A percentile compares a stretch with the other conserved stretches of the same genome.
Conservation (phyloP, 2,329 filamentous ascomycete genomes). For the Fusarium torreyae region DNA sequence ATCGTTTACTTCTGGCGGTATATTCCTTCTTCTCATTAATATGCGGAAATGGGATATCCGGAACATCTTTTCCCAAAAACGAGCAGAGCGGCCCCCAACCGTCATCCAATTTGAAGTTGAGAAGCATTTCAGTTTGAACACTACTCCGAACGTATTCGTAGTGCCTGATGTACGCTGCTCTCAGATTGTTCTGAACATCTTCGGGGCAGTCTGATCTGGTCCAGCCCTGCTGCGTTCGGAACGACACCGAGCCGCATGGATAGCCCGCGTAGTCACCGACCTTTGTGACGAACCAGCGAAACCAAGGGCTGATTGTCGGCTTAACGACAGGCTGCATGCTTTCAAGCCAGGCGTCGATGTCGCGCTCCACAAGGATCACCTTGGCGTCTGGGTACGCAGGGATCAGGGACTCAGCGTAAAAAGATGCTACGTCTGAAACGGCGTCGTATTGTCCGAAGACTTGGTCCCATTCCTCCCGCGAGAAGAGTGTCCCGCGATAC, state of each 20-base stretch:
- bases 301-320: neutral
- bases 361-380: neutral
- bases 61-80: neutral
- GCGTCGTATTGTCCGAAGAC: conserved; percentile 46
- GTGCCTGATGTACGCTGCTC: neutral
- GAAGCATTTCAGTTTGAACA: neutral
- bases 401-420: conserved; percentile 45
- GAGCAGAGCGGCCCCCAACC: neutral
- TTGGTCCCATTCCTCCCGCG: conserved; percentile 42
- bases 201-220: neutral
- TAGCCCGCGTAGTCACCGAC: neutral
- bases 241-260: neutral
- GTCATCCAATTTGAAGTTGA: neutral
- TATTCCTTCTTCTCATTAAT: neutral
- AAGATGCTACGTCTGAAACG: conserved; percentile 46
- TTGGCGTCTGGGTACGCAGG: neutral
- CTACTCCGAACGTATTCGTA: neutral
- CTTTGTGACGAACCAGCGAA: neutral
- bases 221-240: neutral
- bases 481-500: conserved; percentile 36
- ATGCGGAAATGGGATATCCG: neutral
- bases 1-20: neutral
- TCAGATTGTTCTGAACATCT: neutral
- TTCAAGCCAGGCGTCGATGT: neutral
- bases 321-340: neutral